Conservation (phyloP, 2,329 filamentous ascomycete species). For the Aspergillus versicolor region DNA sequence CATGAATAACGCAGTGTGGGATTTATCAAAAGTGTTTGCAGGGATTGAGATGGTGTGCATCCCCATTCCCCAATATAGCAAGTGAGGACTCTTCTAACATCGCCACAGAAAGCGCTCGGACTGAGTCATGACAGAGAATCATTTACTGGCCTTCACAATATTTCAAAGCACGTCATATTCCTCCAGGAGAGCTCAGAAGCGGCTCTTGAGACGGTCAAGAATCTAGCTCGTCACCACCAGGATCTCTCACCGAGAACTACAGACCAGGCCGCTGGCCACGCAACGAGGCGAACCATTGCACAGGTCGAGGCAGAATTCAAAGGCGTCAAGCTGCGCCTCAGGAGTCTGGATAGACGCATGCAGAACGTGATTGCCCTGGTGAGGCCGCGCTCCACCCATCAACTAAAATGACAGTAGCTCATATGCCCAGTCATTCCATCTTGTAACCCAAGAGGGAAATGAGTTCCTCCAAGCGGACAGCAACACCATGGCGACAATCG, state of each 20-base stretch:
- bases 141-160: background rate
- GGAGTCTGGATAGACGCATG: conserved; percentile 1
- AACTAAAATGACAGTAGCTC: background rate
- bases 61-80: background rate
- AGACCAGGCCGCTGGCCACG: background rate
- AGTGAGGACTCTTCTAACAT: background rate
- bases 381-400: background rate
- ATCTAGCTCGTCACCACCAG: background rate
- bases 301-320: conserved; percentile 1
- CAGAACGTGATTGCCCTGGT: conserved; percentile 1
- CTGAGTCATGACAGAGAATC: background rate
- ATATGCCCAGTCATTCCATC: background rate
- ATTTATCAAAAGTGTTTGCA: background rate
- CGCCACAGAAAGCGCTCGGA: background rate
- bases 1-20: background rate
- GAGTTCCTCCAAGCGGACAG: background rate
- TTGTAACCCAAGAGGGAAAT: conserved; percentile 1
- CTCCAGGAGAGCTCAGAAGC: conserved; percentile 1
- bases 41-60: background rate
- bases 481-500: conserved; percentile 4
- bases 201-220: background rate
- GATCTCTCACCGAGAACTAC: background rate
- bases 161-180: conserved; percentile 1
- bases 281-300: background rate
- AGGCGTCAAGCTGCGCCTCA: background rate